Conservation (phyloP, 2,329 filamentous ascomycete species). For the Calonectria pseudoturangicola region DNA sequence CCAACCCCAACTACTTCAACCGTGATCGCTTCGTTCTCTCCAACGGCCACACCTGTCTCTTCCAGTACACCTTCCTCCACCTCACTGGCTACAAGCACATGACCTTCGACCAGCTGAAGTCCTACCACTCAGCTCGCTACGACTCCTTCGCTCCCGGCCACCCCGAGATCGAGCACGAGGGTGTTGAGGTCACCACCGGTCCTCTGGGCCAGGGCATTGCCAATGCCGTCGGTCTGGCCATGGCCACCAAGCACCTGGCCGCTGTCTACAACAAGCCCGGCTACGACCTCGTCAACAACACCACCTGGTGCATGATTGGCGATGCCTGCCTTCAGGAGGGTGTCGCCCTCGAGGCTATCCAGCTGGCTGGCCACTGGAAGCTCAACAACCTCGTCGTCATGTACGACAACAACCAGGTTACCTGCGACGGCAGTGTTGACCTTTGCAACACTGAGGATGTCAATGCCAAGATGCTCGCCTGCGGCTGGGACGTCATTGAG, state of each 20-base stretch:
- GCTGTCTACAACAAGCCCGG: slow-evolving; percentile 71
- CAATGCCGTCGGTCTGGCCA: slow-evolving; percentile 76
- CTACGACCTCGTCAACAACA: slow-evolving; percentile 69
- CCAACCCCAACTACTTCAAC: slow-evolving; percentile 75
- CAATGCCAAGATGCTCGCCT: slow-evolving; percentile 75
- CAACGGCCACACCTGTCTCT: slow-evolving; percentile 75
- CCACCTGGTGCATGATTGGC: slow-evolving; percentile 74
- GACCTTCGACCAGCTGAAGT: slow-evolving; percentile 75
- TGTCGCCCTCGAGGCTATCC: slow-evolving; percentile 74
- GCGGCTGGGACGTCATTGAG: slow-evolving; percentile 74
- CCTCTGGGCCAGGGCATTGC: slow-evolving; percentile 76
- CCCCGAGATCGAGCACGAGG: slow-evolving; percentile 75
- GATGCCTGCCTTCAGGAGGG: slow-evolving; percentile 77
- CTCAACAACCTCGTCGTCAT: slow-evolving; percentile 75
- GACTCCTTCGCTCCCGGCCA: slow-evolving; percentile 73
- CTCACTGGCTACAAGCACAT: slow-evolving; percentile 72
- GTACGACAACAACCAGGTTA: slow-evolving; percentile 78
- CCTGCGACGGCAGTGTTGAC: slow-evolving; percentile 74
- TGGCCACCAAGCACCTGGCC: slow-evolving; percentile 73
- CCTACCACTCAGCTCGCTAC: slow-evolving; percentile 66
- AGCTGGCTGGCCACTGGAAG: slow-evolving; percentile 72
- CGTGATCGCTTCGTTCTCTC: slow-evolving; percentile 78
- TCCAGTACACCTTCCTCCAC: slow-evolving; percentile 72
- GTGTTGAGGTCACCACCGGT: slow-evolving; percentile 76
- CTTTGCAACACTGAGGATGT: slow-evolving; percentile 73